Conservation (phyloP, 225 moss, liverwort and hornwort genomes). For the Bryum argenteum region DNA sequence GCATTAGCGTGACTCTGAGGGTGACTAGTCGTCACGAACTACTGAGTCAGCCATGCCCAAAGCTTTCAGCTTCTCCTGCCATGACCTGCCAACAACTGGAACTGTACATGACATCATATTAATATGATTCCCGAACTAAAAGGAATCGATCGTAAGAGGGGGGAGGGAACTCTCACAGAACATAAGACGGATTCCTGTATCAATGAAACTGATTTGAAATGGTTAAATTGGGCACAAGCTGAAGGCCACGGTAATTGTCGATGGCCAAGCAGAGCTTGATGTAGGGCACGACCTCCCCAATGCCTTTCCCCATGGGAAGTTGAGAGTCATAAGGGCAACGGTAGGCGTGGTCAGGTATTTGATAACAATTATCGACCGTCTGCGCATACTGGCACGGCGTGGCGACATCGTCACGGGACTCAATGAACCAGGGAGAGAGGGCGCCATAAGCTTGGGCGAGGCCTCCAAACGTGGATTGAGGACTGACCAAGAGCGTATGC, state of each 20-base stretch:
- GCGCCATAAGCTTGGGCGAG: constrained; percentile 48
- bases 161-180: no score
- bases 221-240: constrained; percentile 26
- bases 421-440: constrained; percentile 49
- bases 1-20: constrained; percentile 9
- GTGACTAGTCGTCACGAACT: not conserved
- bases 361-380: constrained; percentile 45
- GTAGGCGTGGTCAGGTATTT: not conserved
- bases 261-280: constrained; percentile 38
- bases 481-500: constrained; percentile 41
- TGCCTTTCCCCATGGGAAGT: not conserved
- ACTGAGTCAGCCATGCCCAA: no score
- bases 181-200: no score
- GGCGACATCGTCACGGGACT: constrained; percentile 21
- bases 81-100: no score
- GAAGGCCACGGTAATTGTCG: constrained; percentile 25
- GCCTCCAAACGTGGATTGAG: constrained; percentile 43
- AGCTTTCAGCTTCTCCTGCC: no score
- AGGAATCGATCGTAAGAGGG: no score
- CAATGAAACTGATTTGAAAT: not conserved
- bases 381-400: constrained; percentile 38
- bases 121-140: no score
- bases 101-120: no score
- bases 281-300: constrained; percentile 30
- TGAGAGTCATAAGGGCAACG: constrained; percentile 30